These are phyloP conservation scores for Aspergillus funiculosus DNA, from an alignment of 495 filamentous ascomycete genomes.

Conservation along the genomic window DNA sequence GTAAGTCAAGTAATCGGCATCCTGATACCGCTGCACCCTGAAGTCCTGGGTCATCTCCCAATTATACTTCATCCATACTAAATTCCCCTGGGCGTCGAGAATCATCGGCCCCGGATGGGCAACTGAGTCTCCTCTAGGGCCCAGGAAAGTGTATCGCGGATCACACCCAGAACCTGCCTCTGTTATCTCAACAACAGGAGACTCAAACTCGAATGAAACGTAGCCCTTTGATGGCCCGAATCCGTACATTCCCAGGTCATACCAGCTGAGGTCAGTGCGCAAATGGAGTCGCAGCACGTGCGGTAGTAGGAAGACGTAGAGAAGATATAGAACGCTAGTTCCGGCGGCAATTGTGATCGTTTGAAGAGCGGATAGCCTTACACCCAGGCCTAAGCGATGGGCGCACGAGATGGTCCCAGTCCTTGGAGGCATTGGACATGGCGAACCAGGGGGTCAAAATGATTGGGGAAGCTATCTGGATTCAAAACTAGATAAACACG, in stretches of 20 bases:
- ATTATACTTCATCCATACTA: conserved; percentile 41
- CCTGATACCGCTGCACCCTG: conserved; percentile 41
- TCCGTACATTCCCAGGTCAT: conserved; percentile 34
- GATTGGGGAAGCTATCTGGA: no score
- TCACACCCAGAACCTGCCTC: conserved; percentile 33
- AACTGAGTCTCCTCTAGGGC: conserved; percentile 40
- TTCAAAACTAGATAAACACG: no score
- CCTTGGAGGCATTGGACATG: no score
- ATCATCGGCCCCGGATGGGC: conserved; percentile 43
- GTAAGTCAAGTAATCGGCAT: conserved; percentile 45
- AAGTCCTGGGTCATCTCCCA: conserved; percentile 43
- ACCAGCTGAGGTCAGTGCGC: conserved; percentile 28
- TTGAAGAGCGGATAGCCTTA: conserved; percentile 19
- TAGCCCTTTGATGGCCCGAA: conserved; percentile 32
- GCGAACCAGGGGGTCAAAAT: no score
- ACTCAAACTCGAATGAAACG: conserved; percentile 30
- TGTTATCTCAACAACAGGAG: conserved; percentile 29
- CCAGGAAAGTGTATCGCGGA: conserved; percentile 38
- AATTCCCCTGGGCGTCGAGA: conserved; percentile 37
- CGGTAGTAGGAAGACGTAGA: conserved; percentile 25
- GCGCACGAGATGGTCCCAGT: no score
- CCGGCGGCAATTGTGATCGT: conserved; percentile 10
- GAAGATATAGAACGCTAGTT: conserved; percentile 23
- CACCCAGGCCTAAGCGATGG: conserved; percentile 18
- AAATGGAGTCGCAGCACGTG: conserved; percentile 30